Percentiles rank a stretch among this genome's conserved stretches.
These are phyloP conservation scores for Cenchrus americanus DNA, from an alignment of 176 grass and related monocot genomes.

Conservation along the genomic window DNA sequence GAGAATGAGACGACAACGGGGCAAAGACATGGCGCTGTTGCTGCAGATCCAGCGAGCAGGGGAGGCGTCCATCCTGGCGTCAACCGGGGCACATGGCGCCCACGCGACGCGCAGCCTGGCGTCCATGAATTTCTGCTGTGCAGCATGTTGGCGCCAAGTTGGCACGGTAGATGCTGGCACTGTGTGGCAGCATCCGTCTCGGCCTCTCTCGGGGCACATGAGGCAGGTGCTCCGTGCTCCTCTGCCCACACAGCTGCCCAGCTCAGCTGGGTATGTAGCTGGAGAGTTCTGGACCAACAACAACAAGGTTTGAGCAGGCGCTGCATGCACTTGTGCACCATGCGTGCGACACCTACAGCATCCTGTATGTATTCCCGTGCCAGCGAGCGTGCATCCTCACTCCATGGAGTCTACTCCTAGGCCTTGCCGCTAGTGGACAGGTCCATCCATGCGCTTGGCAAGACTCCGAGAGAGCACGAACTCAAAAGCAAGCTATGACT, in stretches of 20 bases:
- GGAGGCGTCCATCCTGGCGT: constrained; percentile 15
- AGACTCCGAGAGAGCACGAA: neutral
- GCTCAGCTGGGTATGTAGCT: neutral
- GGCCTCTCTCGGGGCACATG: constrained; percentile 19
- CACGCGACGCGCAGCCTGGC: constrained; percentile 42
- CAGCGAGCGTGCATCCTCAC: neutral
- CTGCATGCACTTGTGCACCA: too few relatives aligned
- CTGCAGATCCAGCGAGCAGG: neutral
- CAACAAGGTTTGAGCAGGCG: constrained; percentile 19
- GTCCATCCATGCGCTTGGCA: neutral
- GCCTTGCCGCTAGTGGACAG: neutral
- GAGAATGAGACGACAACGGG: neutral
- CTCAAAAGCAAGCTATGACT: neutral
- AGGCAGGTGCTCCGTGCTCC: neutral
- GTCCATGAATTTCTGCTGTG: constrained; percentile 11
- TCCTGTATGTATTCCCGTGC: too few relatives aligned
- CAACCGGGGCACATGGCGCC: constrained; percentile 44
- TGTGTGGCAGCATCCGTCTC: neutral
- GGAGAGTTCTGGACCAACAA: neutral
- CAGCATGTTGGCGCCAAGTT: neutral
- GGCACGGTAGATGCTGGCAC: neutral
- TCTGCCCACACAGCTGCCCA: neutral
- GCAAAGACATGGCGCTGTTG: neutral
- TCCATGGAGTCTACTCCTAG: neutral
- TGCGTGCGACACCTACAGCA: too few relatives aligned